These are phyloP conservation scores for Pythium insidiosum DNA, from an alignment of 352 stramenopile species.

Conservation along the genomic window DNA sequence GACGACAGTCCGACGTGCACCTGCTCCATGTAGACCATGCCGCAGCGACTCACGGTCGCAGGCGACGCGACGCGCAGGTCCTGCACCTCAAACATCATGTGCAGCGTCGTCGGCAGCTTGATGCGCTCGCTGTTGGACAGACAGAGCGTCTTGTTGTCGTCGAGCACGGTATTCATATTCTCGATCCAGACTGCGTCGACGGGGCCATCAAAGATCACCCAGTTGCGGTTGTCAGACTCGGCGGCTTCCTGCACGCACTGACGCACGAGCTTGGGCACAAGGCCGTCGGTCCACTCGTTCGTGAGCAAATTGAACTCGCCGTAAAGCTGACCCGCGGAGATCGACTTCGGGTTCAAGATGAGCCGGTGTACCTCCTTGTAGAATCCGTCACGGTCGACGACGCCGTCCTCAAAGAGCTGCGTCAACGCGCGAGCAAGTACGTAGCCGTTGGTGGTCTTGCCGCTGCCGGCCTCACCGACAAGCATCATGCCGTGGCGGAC, in stretches of 20 bases:
- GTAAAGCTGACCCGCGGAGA: constrained; percentile 93
- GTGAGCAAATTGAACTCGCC: constrained; percentile 92
- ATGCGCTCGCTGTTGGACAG: constrained; percentile 84
- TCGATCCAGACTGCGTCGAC: constrained; percentile 92
- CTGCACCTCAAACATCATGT: constrained; percentile 93
- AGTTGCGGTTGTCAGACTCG: constrained; percentile 82
- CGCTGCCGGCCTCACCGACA: constrained; percentile 85
- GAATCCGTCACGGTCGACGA: constrained; percentile 79
- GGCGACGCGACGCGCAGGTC: constrained; percentile 85
- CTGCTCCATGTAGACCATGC: constrained; percentile 92
- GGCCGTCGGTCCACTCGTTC: constrained; percentile 92
- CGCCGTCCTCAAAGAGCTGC: constrained; percentile 67
- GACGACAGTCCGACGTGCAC: constrained; percentile 76
- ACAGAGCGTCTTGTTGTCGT: constrained; percentile 87
- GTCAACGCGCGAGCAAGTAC: constrained; percentile 69
- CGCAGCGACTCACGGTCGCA: constrained; percentile 83
- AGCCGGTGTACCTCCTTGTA: constrained; percentile 84
- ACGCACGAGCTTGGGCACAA: constrained; percentile 90
- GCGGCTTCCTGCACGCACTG: constrained; percentile 76
- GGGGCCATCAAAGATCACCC: constrained; percentile 88
- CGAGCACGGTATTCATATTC: constrained; percentile 88
- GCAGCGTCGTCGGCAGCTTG: constrained; percentile 77
- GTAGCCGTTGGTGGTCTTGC: constrained; percentile 83
- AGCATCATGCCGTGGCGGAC: constrained; percentile 94
- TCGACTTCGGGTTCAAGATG: constrained; percentile 93